Percentiles rank a stretch among this genome's conserved stretches.
Evolutionary conservation across 2,329 filamentous ascomycete species (phyloP).

Genomic region (Penicillium sclerotiorum): DNA sequence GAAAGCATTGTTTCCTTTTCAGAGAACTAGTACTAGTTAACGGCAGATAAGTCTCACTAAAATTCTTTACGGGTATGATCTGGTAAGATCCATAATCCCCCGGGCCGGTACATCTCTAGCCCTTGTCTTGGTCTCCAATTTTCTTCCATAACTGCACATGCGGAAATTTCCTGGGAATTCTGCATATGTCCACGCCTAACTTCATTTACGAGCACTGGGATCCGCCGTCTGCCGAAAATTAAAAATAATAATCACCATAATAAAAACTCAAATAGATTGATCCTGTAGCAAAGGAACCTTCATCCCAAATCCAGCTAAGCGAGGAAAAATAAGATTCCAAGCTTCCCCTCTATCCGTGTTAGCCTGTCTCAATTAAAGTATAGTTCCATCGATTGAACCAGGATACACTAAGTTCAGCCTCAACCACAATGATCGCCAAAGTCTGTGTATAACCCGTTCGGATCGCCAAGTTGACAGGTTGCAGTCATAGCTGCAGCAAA

Average conservation of each 20-base stretch:
- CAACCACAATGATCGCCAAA: neutral
- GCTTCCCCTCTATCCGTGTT: neutral
- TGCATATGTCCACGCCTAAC: neutral
- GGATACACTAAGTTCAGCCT: neutral
- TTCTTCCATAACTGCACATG: neutral
- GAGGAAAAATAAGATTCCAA: neutral
- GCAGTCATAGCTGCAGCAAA: neutral
- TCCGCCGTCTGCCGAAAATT: conserved; percentile 12
- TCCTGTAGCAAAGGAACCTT: conserved; percentile 14
- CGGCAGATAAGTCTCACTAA: too few species aligned
- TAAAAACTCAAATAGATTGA: conserved; percentile 22
- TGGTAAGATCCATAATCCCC: conserved; percentile 1
- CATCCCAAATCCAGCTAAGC: neutral
- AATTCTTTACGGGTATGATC: neutral
- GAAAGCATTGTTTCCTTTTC: too few species aligned
- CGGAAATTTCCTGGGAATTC: neutral
- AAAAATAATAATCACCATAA: neutral
- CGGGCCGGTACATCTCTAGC: too few species aligned
- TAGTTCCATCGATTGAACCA: conserved; percentile 1
- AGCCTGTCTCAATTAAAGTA: conserved; percentile 12
- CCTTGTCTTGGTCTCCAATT: neutral
- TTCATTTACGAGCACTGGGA: neutral
- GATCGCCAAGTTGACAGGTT: conserved; percentile 12
- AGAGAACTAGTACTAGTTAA: too few species aligned
- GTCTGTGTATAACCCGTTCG: neutral